Conservation (phyloP, 2,329 filamentous ascomycete genomes). For the Stylonectria norvegica region DNA sequence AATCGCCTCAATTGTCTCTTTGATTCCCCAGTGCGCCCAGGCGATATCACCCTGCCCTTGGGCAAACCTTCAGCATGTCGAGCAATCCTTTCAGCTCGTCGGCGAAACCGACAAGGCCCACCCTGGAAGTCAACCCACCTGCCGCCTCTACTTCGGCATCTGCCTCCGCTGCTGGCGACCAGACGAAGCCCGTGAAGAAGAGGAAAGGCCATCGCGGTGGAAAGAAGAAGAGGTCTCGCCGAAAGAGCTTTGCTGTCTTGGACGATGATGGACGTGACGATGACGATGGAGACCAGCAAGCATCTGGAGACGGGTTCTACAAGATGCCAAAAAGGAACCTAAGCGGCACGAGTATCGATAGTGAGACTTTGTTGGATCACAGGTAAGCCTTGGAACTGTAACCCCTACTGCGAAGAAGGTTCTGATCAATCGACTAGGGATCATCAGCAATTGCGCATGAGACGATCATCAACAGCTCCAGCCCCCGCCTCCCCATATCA, state of each 20-base stretch:
- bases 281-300: conserved; percentile 35
- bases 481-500: conserved; percentile 32
- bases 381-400: conserved; percentile 50
- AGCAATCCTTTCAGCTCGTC: conserved; percentile 32
- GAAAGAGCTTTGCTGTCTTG: conserved; percentile 74
- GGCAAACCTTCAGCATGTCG: conserved; percentile 26
- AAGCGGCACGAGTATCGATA: conserved; percentile 86
- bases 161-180: conserved; percentile 12
- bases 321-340: conserved; percentile 52
- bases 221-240: conserved; percentile 71
- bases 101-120: conserved; percentile 14
- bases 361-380: conserved; percentile 83
- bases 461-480: conserved; percentile 54
- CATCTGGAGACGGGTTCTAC: conserved; percentile 45
- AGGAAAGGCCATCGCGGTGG: conserved; percentile 69
- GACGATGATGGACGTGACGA: conserved; percentile 51
- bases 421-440: conserved; percentile 39
- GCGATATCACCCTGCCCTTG: background rate
- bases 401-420: too few species aligned
- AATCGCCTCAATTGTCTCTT: background rate
- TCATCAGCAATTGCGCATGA: conserved; percentile 60
- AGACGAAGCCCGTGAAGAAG: conserved; percentile 50
- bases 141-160: conserved; percentile 15
- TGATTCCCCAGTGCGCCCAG: background rate
- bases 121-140: conserved; percentile 8